Base-by-base conservation (phyloP, 2,329 filamentous ascomycete species). In the Hysterium pulicare region DNA sequence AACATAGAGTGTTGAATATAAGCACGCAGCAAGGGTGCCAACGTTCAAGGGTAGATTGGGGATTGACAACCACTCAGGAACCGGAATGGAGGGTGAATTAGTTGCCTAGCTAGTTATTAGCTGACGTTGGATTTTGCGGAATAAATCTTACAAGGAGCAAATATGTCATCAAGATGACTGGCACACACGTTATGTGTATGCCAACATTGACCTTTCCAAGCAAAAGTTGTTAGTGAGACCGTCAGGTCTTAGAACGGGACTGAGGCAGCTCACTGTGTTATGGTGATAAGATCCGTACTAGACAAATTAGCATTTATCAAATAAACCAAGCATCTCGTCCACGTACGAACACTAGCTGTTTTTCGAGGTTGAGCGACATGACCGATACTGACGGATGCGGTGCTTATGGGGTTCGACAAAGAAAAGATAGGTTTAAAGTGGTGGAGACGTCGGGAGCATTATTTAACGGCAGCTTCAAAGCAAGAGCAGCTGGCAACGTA, bases 221-320 rank as follows among this genome's bases (percentile, higher is more conserved):
- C 36, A 22, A 52, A 43, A 21, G 13, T 20, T 6, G 34, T 37
- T 21, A 39, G 37, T 28, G 42, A 44, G 42, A 46, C 47, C 52
- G 61, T 48, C 50, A 57, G 50, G 49, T 41, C 20, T 40, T 50
- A 57, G 49, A 47, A 51, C 48, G 44, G 42, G 34, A 39, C 42
- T 15, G 33, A 47, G 41, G 33, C 40, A 44, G 49, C 69, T 44
- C 72, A 84, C 78, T 35, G 78, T 71, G 68, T 91, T 84, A 61
- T 87, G 82, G 69, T 93, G 87, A 63, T 93, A 91, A 45, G 86
- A 79, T 65, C 87, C 87, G 73, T 93, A 93, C 87, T 93, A 53
- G 9, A 19, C 8, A 38, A 11, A 46, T 56, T 45, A 49, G 46
- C n/a, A 39, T 37, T 2, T 22, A 22, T 34, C 24, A 17, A 45